Evolutionary conservation across 768 basidiomycete genomes (phyloP).

Genomic region (Russula griseocarnosa): DNA sequence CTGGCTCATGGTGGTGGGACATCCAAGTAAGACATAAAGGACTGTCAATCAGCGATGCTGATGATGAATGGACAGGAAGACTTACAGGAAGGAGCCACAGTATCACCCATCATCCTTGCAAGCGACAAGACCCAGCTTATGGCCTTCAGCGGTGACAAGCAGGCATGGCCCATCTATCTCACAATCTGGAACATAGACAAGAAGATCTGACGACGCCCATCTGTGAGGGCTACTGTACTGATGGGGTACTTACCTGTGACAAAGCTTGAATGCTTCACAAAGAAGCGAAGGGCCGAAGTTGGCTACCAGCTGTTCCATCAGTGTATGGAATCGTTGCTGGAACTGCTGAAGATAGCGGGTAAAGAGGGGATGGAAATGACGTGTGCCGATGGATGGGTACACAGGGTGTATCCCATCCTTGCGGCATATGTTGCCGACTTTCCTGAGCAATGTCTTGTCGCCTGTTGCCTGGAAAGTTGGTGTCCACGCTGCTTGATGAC

Average conservation of each 20-base stretch:
- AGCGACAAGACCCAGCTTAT: not conserved
- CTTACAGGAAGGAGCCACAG: not conserved
- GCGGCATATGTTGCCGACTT: not conserved
- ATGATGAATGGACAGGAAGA: not conserved
- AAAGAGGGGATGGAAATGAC: constrained; percentile 25
- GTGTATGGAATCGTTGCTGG: not conserved
- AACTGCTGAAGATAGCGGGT: constrained; percentile 6
- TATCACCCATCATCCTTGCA: not conserved
- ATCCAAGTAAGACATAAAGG: not conserved
- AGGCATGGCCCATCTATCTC: not conserved
- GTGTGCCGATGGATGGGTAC: constrained; percentile 24
- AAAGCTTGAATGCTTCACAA: too few species aligned
- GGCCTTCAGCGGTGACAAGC: not conserved
- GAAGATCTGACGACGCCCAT: not conserved
- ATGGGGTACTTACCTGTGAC: not conserved
- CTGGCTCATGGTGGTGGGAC: not conserved
- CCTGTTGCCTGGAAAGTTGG: not conserved
- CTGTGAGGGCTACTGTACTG: not conserved
- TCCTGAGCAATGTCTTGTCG: not conserved
- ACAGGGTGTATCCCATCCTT: not conserved
- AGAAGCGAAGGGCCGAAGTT: not conserved
- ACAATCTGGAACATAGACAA: not conserved
- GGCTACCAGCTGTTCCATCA: too few species aligned
- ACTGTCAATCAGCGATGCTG: not conserved
- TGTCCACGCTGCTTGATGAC: not conserved